phyloP scores from a whole-genome alignment of 768 basidiomycete genomes.

The Lactifluus volemus region DNA sequence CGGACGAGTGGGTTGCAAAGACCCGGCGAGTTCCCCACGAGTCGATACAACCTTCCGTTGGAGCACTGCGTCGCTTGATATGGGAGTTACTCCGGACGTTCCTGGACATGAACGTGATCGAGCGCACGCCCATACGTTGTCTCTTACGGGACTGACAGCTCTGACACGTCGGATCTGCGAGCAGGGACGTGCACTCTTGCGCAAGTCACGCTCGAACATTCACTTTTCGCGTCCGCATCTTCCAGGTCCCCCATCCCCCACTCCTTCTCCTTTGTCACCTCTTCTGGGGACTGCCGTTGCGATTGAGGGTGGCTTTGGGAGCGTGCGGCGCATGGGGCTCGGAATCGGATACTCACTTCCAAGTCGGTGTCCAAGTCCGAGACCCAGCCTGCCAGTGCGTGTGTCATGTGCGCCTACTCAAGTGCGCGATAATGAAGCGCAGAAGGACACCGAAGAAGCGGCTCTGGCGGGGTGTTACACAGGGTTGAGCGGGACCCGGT shows the following conservation, averaged over 20 bases:
- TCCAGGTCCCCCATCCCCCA: neutral
- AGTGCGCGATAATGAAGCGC: neutral
- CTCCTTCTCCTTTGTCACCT: neutral
- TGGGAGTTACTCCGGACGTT: neutral
- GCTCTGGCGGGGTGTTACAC: conserved; percentile 10
- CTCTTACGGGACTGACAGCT: neutral
- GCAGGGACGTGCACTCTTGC: conserved; percentile 13
- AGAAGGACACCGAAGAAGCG: neutral
- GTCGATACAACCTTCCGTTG: conserved; percentile 17
- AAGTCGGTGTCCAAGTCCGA: neutral
- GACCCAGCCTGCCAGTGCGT: neutral
- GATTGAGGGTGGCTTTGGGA: neutral
- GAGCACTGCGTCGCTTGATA: conserved; percentile 15
- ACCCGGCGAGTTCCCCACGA: conserved; percentile 2
- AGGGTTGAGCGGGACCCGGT: conserved; percentile 5
- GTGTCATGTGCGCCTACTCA: neutral
- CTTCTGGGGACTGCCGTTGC: neutral
- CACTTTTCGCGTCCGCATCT: conserved; percentile 4
- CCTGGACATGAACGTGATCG: neutral
- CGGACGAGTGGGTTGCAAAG: neutral
- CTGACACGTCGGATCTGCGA: conserved; percentile 11
- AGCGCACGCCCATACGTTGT: neutral
- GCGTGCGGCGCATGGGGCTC: conserved; percentile 17
- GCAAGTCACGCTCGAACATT: conserved; percentile 12
- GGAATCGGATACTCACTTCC: conserved; percentile 20